Percentiles rank a stretch among this genome's conserved stretches.
Evolutionary conservation across 1,284 basidiomycete species (phyloP).

Genomic region (Trametes versicolor): DNA sequence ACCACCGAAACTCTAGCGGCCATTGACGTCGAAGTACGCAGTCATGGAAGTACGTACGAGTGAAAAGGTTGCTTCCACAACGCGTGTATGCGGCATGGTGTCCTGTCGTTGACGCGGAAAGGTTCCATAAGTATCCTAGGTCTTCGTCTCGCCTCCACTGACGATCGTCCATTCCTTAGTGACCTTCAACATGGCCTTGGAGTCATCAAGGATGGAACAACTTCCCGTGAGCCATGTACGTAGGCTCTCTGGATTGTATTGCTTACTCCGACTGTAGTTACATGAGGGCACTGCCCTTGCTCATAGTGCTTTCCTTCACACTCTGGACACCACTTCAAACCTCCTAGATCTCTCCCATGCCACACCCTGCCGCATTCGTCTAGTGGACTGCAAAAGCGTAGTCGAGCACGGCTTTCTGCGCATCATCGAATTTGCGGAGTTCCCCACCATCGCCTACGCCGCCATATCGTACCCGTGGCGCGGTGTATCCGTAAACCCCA

Average conservation of each 20-base stretch:
- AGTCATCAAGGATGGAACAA: neutral
- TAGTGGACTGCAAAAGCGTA: constrained; percentile 14
- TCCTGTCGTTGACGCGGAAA: neutral
- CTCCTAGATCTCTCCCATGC: constrained; percentile 8
- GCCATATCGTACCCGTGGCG: constrained; percentile 21
- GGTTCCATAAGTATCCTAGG: neutral
- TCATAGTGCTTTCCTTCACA: neutral
- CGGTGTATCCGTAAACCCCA: constrained; percentile 5
- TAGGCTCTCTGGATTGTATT: neutral
- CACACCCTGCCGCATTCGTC: constrained; percentile 7
- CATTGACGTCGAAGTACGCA: neutral
- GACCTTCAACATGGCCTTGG: neutral
- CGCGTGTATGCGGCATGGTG: constrained; percentile 4
- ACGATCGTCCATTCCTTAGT: neutral
- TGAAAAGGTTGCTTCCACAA: neutral
- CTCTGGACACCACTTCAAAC: neutral
- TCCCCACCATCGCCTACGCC: constrained; percentile 17
- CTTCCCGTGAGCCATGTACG: neutral
- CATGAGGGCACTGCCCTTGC: neutral
- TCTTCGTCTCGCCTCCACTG: neutral
- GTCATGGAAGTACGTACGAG: neutral
- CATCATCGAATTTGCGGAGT: constrained; percentile 7
- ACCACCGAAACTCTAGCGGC: too few relatives aligned
- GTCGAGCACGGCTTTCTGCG: constrained; percentile 7
- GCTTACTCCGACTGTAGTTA: neutral